Percentiles rank a stretch among this genome's conserved stretches.
Conservation (phyloP, 345 rosid species). For the Erysimum cheiranthoides region DNA sequence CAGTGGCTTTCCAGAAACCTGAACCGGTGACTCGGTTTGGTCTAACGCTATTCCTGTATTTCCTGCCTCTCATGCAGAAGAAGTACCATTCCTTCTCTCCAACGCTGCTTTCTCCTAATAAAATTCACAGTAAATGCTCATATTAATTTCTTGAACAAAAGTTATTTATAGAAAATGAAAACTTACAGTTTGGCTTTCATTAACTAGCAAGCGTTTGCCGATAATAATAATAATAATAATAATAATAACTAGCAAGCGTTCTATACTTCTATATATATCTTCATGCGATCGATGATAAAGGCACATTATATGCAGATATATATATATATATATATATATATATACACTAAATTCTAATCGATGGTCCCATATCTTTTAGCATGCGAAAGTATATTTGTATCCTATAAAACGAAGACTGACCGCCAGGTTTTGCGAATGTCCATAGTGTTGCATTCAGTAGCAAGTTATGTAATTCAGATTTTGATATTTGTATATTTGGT, state of each 20-base stretch:
- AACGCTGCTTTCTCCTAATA: constrained; percentile 53
- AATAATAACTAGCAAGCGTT: not conserved
- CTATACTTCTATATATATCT: constrained; percentile 2
- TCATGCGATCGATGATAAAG: constrained; percentile 1
- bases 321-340: not conserved
- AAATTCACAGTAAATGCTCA: not conserved
- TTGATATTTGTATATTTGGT: not conserved
- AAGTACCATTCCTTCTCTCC: constrained; percentile 78
- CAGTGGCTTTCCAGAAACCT: constrained; percentile 93
- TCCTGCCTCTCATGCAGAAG: constrained; percentile 82
- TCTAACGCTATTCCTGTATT: constrained; percentile 78
- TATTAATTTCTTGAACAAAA: not conserved
- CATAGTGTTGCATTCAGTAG: not conserved
- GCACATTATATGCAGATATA: not conserved
- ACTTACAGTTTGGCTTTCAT: not conserved
- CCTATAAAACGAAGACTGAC: constrained; percentile 6
- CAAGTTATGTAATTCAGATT: not conserved
- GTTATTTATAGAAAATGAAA: not conserved
- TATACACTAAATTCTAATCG: not conserved
- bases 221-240: too few relatives aligned
- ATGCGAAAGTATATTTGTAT: not conserved
- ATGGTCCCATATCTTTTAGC: constrained; percentile 9
- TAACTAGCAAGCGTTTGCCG: not conserved
- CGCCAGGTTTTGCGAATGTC: not conserved
- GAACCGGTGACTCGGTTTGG: constrained; percentile 86